These are phyloP conservation scores for Tylopilus balloui DNA, from an alignment of 768 basidiomycete genomes.

Conservation along the genomic window DNA sequence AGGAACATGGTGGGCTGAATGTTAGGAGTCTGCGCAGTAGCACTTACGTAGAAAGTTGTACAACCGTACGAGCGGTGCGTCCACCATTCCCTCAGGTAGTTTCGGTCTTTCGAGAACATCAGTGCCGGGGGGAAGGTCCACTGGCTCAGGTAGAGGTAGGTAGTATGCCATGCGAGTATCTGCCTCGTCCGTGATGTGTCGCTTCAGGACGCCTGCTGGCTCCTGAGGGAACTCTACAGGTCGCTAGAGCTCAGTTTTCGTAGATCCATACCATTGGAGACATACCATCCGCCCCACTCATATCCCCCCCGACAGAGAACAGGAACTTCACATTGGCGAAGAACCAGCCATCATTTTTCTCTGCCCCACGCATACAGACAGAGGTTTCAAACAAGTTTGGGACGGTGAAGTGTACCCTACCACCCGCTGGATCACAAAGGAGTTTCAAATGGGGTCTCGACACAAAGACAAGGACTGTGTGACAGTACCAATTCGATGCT, in stretches of 20 bases:
- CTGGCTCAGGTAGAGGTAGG: slow-evolving; percentile 43
- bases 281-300: slow-evolving; percentile 66
- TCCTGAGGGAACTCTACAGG: slow-evolving; percentile 65
- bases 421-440: slow-evolving; percentile 49
- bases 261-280: neutral
- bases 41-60: slow-evolving; percentile 86
- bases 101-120: slow-evolving; percentile 42
- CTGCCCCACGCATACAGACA: slow-evolving; percentile 67
- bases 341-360: slow-evolving; percentile 77
- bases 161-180: slow-evolving; percentile 65
- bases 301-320: slow-evolving; percentile 68
- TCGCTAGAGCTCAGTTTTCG: neutral
- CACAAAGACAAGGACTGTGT: slow-evolving; percentile 13
- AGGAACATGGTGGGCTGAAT: neutral
- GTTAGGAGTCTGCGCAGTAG: neutral
- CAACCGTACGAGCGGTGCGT: slow-evolving; percentile 79
- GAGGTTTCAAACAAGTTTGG: slow-evolving; percentile 70
- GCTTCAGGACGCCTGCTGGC: slow-evolving; percentile 58
- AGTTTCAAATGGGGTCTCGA: slow-evolving; percentile 13
- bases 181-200: slow-evolving; percentile 69
- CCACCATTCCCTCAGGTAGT: slow-evolving; percentile 59
- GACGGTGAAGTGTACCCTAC: slow-evolving; percentile 73
- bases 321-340: slow-evolving; percentile 74
- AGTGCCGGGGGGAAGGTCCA: slow-evolving; percentile 37
- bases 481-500: slow-evolving; percentile 58